These are phyloP conservation scores for Elsinoe necatrix DNA, from an alignment of 2,329 filamentous ascomycete species.

Conservation along the genomic window DNA sequence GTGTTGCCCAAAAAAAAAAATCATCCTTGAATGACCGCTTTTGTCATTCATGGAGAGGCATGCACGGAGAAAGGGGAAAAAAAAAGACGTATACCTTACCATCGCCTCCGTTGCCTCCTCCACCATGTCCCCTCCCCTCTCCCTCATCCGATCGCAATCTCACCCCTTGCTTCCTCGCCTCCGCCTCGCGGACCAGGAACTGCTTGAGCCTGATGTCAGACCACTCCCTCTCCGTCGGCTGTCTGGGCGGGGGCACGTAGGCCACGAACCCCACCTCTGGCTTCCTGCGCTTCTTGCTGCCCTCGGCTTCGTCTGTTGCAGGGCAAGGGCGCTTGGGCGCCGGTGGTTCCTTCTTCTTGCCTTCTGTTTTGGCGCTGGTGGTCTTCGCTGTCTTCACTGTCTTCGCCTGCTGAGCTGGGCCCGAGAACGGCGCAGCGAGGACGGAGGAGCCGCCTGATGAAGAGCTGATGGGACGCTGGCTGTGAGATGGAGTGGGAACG, in stretches of 20 bases:
- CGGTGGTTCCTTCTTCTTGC: background rate
- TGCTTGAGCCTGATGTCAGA: slow-evolving; percentile 6
- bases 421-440: background rate
- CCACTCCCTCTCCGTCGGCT: slow-evolving; percentile 5
- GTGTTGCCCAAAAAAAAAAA: too few species aligned
- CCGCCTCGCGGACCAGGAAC: background rate
- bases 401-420: too few species aligned
- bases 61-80: background rate
- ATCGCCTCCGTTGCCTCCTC: background rate
- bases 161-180: background rate
- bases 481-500: background rate
- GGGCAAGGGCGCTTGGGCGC: background rate
- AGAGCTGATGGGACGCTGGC: background rate
- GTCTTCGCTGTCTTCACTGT: too few species aligned
- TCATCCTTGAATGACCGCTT: too few species aligned
- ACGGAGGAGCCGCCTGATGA: background rate
- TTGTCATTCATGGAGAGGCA: too few species aligned
- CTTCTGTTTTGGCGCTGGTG: too few species aligned
- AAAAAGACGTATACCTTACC: slow-evolving; percentile 1
- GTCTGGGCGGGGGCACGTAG: background rate
- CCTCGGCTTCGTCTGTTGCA: background rate
- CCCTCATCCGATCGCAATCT: background rate
- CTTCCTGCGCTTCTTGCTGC: background rate
- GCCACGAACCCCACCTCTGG: background rate
- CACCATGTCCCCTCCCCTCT: too few species aligned